phyloP scores from a whole-genome alignment of 2,329 filamentous ascomycete genomes.

The Colletotrichum sp. region DNA sequence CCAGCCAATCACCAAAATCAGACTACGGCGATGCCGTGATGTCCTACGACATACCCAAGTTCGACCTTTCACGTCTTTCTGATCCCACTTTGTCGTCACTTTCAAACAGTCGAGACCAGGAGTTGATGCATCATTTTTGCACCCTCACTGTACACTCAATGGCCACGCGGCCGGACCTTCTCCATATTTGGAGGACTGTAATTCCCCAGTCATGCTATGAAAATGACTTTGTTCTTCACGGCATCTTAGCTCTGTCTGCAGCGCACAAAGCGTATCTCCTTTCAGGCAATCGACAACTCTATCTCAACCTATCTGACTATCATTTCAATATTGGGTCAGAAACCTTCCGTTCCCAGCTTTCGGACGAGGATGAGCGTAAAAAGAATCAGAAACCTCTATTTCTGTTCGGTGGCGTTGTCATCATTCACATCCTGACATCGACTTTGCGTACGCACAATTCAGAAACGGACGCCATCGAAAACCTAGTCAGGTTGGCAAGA shows the following conservation, averaged over 20 bases:
- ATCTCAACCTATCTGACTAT: background rate
- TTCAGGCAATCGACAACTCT: background rate
- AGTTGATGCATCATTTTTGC: background rate
- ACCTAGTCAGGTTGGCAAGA: background rate
- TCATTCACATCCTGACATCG: background rate
- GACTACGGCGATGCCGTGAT: background rate
- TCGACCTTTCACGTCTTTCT: background rate
- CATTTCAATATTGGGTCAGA: background rate
- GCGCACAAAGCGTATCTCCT: background rate
- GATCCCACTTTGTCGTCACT: background rate
- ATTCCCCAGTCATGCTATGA: background rate
- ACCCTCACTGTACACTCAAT: background rate
- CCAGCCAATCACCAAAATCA: rapidly evolving
- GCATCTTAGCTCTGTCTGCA: background rate
- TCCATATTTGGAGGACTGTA: background rate
- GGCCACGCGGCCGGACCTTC: background rate
- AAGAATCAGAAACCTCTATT: background rate
- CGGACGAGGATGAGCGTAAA: background rate
- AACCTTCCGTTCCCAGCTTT: background rate
- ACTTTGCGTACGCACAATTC: background rate
- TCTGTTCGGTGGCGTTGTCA: background rate
- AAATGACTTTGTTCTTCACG: background rate
- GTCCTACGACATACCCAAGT: rapidly evolving
- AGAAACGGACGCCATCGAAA: background rate
- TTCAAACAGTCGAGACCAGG: background rate